Evolutionary conservation across 331 rosid species (phyloP).

Genomic region (Arachis monticola): DNA sequence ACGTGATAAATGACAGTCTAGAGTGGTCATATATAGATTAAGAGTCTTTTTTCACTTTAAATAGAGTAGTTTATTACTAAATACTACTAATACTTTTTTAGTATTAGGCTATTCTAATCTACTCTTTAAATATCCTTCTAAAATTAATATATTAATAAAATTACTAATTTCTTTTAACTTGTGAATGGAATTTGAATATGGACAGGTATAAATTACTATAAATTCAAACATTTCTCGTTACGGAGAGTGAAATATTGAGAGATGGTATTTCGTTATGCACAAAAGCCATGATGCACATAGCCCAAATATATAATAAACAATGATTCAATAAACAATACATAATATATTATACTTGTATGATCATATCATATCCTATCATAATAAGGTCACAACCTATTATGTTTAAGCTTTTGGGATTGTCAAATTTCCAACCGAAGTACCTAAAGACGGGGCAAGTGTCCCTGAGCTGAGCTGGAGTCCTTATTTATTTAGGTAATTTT

Average conservation of each 20-base stretch:
- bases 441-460: not conserved
- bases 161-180: not conserved
- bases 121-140: not conserved
- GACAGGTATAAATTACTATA: not conserved
- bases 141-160: too few species aligned
- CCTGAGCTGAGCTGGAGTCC: too few species aligned
- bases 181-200: not conserved
- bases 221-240: not conserved
- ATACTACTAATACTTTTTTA: too few species aligned
- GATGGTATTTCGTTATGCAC: slow-evolving; percentile 12
- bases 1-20: too few species aligned
- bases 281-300: slow-evolving; percentile 1
- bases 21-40: too few species aligned
- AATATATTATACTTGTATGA: not conserved
- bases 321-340: too few species aligned
- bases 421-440: slow-evolving; percentile 16
- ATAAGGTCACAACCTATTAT: not conserved
- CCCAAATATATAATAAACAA: not conserved
- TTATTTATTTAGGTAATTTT: too few species aligned
- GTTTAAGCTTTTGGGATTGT: slow-evolving; percentile 24
- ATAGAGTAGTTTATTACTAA: not conserved
- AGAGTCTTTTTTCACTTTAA: not conserved
- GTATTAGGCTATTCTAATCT: not conserved
- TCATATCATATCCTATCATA: not conserved
- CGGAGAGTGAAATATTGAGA: not conserved